Conservation (phyloP, 176 grass and related monocot species). For the Stipa capillata region DNA sequence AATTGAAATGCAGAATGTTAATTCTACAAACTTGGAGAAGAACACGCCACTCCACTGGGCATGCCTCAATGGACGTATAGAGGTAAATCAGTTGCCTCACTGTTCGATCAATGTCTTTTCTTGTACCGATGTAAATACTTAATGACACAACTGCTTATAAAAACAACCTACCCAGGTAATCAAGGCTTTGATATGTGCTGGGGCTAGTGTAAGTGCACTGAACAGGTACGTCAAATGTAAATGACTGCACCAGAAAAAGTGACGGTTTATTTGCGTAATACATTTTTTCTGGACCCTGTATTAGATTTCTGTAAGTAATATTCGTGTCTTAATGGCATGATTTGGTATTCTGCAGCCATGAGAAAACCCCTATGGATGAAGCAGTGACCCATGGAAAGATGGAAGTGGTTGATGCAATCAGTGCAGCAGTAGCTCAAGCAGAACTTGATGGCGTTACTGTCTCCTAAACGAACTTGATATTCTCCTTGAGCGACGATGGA, state of each 20-base stretch:
- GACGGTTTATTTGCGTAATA: neutral
- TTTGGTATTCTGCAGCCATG: slow-evolving; percentile 58
- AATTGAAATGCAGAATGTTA: slow-evolving; percentile 60
- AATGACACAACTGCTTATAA: neutral
- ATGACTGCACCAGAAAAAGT: neutral
- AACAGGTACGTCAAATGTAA: slow-evolving; percentile 59
- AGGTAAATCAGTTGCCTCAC: slow-evolving; percentile 26
- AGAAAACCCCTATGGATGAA: slow-evolving; percentile 92
- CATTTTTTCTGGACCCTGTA: neutral
- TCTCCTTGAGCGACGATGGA: neutral
- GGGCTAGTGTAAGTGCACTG: slow-evolving; percentile 63
- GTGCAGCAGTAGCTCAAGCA: slow-evolving; percentile 55
- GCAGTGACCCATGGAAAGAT: slow-evolving; percentile 67
- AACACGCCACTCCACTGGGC: slow-evolving; percentile 91
- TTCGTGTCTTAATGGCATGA: neutral
- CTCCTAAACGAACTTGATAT: slow-evolving; percentile 33
- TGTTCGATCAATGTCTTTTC: neutral
- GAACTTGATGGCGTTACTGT: slow-evolving; percentile 61
- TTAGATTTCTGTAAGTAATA: neutral
- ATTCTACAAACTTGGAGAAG: slow-evolving; percentile 72
- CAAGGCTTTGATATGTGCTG: slow-evolving; percentile 63
- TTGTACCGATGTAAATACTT: neutral
- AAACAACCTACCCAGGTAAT: slow-evolving; percentile 49
- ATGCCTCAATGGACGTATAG: slow-evolving; percentile 84
- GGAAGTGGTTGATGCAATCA: slow-evolving; percentile 82